Evolutionary conservation across 2,329 filamentous ascomycete species (phyloP), one percentile per base, ranked within the genome.

Genomic region (Lachnum nothofagi): DNA sequence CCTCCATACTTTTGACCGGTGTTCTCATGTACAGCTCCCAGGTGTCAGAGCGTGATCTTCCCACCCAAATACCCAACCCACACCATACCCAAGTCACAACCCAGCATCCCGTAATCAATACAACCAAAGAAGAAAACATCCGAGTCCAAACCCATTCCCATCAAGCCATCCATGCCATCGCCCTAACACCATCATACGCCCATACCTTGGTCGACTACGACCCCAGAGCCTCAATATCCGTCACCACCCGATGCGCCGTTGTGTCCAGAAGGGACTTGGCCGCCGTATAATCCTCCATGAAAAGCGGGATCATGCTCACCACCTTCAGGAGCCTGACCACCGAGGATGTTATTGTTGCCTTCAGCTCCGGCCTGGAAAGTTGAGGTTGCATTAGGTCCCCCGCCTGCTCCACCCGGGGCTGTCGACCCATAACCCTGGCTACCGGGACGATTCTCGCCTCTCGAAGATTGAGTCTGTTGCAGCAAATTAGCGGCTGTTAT

Each of bases 391-490:
- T 62, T 62, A 49, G 55, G 44, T 29, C 61, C 57, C 53, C 65
- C 65, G 57, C 66, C 68, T 54, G 68, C 61, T 20, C 68, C 69
- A 39, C 69, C 67, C 40, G 68, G 59, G 29, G 68, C 65, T 27
- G 69, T 60, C 25, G 70, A 68, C 39, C 73, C 74, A 56, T 77
- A 78, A 10, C 74, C 76, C 61, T 77, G 74, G 58, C 76, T 79
- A 50, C 66, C 68, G n/a, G 76, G 76, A 42, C 76, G 68, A 52
- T 70, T 70, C 53, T 80, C 77, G 54, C 82, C 82, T 60, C 85
- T 77, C 69, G 86, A 85, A 60, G 88, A 86, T 72, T 93, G 85
- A 58, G 86, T 89, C 84, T 91, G 49, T 42, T 42, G 14, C 20
- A 25, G 68, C 73, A 42, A 24, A 48, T 58, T 38, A 57, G 49